A percentile compares a stretch with the other conserved stretches of the same genome.
phyloP scores from a whole-genome alignment of 225 moss, liverwort and hornwort species.

The Takakia lepidozioides region DNA sequence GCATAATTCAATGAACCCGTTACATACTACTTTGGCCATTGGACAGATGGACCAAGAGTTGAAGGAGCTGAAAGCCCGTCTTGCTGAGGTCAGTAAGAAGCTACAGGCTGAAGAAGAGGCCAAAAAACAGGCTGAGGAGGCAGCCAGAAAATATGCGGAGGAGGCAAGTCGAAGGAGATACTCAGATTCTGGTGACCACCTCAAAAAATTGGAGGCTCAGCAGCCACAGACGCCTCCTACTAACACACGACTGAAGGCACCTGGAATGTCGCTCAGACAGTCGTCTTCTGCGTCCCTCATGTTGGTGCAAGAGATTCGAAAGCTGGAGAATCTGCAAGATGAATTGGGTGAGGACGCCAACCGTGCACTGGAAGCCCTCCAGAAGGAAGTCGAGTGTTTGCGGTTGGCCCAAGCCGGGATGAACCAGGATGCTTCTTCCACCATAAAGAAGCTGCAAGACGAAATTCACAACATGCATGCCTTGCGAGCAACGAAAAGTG shows the following conservation, averaged over 20 bases:
- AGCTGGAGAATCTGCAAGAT: constrained; percentile 93
- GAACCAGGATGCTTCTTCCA: constrained; percentile 92
- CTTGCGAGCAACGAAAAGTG: constrained; percentile 42
- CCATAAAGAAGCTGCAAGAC: constrained; percentile 87
- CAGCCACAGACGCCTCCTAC: constrained; percentile 23
- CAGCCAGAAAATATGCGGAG: constrained; percentile 33
- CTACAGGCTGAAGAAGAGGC: constrained; percentile 71
- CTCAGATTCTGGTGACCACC: constrained; percentile 56
- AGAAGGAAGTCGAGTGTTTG: constrained; percentile 94
- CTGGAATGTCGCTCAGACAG: constrained; percentile 55
- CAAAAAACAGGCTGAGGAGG: constrained; percentile 50
- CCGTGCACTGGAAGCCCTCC: constrained; percentile 90
- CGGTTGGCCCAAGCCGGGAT: constrained; percentile 95
- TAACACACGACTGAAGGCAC: constrained; percentile 36
- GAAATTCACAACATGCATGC: constrained; percentile 85
- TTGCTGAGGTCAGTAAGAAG: constrained; percentile 80
- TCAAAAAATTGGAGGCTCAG: constrained; percentile 45
- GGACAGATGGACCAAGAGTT: constrained; percentile 85
- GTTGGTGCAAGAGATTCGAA: constrained; percentile 98
- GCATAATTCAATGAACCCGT: no score
- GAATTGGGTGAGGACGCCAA: constrained; percentile 95
- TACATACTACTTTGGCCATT: background rate
- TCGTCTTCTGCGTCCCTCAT: constrained; percentile 88
- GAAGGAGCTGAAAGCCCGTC: constrained; percentile 65
- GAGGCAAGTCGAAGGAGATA: constrained; percentile 42